Conservation (phyloP, 164 flowering plant species). For the Protea cynaroides region DNA sequence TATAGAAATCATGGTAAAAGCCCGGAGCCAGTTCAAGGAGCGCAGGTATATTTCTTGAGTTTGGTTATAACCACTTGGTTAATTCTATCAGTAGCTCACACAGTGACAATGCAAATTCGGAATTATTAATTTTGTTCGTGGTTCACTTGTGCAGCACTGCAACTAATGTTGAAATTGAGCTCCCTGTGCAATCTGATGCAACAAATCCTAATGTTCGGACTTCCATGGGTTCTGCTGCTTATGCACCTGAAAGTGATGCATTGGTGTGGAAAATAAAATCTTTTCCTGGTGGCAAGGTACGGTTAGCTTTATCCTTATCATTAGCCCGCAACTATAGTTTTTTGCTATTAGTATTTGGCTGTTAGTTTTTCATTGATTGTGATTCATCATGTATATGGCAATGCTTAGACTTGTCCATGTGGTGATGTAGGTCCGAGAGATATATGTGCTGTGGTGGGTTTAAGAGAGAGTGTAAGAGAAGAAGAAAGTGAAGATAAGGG, state of each 20-base stretch:
- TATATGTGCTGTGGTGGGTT: too few relatives aligned
- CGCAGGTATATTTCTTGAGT: constrained; percentile 54
- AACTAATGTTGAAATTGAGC: constrained; percentile 88
- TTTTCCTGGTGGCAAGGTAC: constrained; percentile 96
- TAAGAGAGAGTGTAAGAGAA: too few relatives aligned
- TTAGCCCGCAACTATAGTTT: background rate
- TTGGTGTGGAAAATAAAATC: constrained; percentile 91
- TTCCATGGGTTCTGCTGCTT: constrained; percentile 94
- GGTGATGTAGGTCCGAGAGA: too few relatives aligned
- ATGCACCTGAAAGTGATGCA: constrained; percentile 94
- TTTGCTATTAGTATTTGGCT: constrained; percentile 1
- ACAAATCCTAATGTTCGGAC: constrained; percentile 89
- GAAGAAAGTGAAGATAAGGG: too few relatives aligned
- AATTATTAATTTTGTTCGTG: constrained; percentile 7
- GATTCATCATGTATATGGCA: background rate
- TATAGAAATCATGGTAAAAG: constrained; percentile 87
- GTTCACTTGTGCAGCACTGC: constrained; percentile 57
- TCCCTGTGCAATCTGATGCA: constrained; percentile 85
- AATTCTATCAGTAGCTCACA: too few relatives aligned
- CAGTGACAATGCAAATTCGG: background rate
- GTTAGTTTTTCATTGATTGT: background rate
- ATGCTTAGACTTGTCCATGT: background rate
- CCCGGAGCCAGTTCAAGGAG: constrained; percentile 97
- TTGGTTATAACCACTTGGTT: too few relatives aligned
- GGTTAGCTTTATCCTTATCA: background rate